These are phyloP conservation scores for Phytophthora fragariaefolia DNA, from an alignment of 352 stramenopile genomes.

Conservation along the genomic window DNA sequence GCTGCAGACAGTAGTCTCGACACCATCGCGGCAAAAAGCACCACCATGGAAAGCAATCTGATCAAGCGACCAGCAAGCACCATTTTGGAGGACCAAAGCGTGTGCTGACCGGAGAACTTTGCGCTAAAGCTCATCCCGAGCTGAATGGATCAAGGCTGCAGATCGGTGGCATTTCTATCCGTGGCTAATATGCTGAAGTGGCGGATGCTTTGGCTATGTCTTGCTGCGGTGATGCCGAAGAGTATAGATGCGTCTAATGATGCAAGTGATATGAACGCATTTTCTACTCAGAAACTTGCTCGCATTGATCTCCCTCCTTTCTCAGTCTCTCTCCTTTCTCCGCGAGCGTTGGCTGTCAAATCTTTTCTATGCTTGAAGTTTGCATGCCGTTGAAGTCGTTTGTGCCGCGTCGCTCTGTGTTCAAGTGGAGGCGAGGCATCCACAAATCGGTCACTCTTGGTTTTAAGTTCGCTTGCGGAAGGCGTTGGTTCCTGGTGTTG, in stretches of 20 bases:
- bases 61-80: not conserved
- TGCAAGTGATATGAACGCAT: too few species aligned
- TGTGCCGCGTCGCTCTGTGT: conserved; percentile 1
- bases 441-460: conserved; percentile 5
- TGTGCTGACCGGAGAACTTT: conserved; percentile 43
- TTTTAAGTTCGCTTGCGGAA: conserved; percentile 12
- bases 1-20: too few species aligned
- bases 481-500: conserved; percentile 25
- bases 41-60: not conserved
- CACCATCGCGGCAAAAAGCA: conserved; percentile 1
- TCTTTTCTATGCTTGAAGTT: conserved; percentile 15
- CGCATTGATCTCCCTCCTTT: not conserved
- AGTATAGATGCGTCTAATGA: too few species aligned
- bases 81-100: not conserved
- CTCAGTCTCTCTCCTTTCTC: conserved; percentile 13
- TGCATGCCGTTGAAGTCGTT: not conserved
- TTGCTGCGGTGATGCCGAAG: conserved; percentile 44
- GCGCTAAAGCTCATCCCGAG: conserved; percentile 24
- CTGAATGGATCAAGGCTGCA: conserved; percentile 37
- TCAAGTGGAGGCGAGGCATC: not conserved
- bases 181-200: conserved; percentile 29
- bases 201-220: conserved; percentile 35
- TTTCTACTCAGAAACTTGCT: too few species aligned
- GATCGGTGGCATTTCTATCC: conserved; percentile 41
- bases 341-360: not conserved